Percentiles rank a stretch among this genome's conserved stretches.
Conservation (phyloP, 2,329 filamentous ascomycete genomes). For the Verticillium klebahnii region DNA sequence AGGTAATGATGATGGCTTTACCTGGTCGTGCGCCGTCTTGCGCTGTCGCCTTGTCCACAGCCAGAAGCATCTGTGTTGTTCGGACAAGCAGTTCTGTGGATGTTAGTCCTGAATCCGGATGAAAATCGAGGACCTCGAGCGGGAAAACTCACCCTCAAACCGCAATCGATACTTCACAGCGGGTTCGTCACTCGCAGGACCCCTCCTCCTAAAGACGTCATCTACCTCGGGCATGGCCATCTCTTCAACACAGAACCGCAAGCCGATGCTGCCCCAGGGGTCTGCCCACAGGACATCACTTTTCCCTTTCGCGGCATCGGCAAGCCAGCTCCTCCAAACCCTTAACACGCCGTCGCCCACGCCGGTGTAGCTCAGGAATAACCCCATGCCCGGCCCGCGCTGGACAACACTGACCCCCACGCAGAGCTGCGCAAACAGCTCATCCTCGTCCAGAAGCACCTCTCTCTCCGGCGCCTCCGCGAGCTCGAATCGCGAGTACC, state of each 20-base stretch:
- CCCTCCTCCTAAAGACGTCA: slow-evolving; percentile 26
- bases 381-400: slow-evolving; percentile 52
- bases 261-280: slow-evolving; percentile 55
- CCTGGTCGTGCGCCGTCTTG: slow-evolving; percentile 56
- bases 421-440: slow-evolving; percentile 72
- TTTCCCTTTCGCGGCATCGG: slow-evolving; percentile 43
- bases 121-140: not conserved
- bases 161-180: slow-evolving; percentile 66
- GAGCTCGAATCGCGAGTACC: slow-evolving; percentile 71
- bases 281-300: slow-evolving; percentile 65
- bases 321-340: slow-evolving; percentile 70
- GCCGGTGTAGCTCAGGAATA: slow-evolving; percentile 61
- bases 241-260: slow-evolving; percentile 57
- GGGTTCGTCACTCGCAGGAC: slow-evolving; percentile 59
- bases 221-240: slow-evolving; percentile 21
- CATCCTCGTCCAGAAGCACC: slow-evolving; percentile 62
- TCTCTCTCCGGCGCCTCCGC: slow-evolving; percentile 31
- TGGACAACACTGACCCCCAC: slow-evolving; percentile 65
- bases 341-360: slow-evolving; percentile 65
- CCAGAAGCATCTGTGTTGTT: slow-evolving; percentile 58
- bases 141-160: slow-evolving; percentile 48
- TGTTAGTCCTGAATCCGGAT: not conserved
- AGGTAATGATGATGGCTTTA: slow-evolving; percentile 64
- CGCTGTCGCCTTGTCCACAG: slow-evolving; percentile 59
- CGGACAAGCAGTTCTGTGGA: slow-evolving; percentile 62